Conservation (phyloP, 1,284 basidiomycete genomes). For the Takashimella tepidaria region DNA sequence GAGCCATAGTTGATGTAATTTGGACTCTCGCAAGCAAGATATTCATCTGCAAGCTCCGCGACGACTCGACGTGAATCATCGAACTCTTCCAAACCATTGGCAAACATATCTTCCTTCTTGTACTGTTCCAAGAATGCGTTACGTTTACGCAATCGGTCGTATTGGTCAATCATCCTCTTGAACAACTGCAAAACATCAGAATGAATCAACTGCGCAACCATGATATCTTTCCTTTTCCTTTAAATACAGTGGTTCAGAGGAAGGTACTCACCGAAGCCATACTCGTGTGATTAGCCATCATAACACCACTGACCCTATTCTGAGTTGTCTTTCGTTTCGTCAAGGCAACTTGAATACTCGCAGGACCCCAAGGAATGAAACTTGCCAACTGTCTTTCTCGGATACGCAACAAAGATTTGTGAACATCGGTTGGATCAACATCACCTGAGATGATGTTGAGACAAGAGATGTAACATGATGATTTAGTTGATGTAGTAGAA, state of each 20-base stretch:
- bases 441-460: constrained; percentile 99
- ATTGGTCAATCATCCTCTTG: constrained; percentile 94
- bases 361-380: constrained; percentile 99
- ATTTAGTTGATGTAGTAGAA: constrained; percentile 84
- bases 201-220: neutral
- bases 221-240: too few relatives aligned
- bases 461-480: constrained; percentile 94
- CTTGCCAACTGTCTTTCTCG: constrained; percentile 93
- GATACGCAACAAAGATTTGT: constrained; percentile 94
- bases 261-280: constrained; percentile 73
- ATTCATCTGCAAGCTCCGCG: constrained; percentile 79
- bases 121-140: constrained; percentile 98
- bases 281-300: constrained; percentile 98
- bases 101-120: constrained; percentile 93
- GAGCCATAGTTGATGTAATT: constrained; percentile 62
- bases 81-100: constrained; percentile 86
- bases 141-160: constrained; percentile 77
- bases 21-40: constrained; percentile 83
- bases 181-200: constrained; percentile 62
- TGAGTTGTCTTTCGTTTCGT: constrained; percentile 84
- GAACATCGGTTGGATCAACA: constrained; percentile 96
- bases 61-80: constrained; percentile 83
- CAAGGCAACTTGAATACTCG: constrained; percentile 94
- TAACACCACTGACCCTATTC: constrained; percentile 95
- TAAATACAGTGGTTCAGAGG: too few relatives aligned